Percentiles rank a stretch among this genome's conserved stretches.
phyloP scores from a whole-genome alignment of 2,329 filamentous ascomycete genomes.

The Fusarium tuaranense region DNA sequence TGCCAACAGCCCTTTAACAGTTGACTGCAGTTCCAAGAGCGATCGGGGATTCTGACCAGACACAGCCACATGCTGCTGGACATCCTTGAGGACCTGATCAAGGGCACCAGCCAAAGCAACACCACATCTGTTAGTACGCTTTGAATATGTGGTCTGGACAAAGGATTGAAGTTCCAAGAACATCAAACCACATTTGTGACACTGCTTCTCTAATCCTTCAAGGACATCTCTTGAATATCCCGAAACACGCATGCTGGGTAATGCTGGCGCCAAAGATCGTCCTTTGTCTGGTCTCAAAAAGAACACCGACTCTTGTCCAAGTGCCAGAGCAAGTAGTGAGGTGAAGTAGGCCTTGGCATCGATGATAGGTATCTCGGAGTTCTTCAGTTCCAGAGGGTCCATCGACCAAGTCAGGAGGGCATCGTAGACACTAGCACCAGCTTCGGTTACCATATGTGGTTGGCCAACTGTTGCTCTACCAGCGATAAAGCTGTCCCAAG shows the following conservation, averaged over 20 bases:
- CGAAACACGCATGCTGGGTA: slow-evolving; percentile 63
- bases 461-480: slow-evolving; percentile 49
- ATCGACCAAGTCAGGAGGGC: slow-evolving; percentile 61
- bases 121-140: slow-evolving; percentile 57
- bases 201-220: slow-evolving; percentile 59
- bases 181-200: slow-evolving; percentile 60
- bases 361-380: slow-evolving; percentile 56
- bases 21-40: slow-evolving; percentile 64
- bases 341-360: slow-evolving; percentile 62
- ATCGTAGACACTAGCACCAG: slow-evolving; percentile 74
- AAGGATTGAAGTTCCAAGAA: slow-evolving; percentile 60
- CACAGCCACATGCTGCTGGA: slow-evolving; percentile 62
- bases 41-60: slow-evolving; percentile 58
- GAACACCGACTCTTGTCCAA: slow-evolving; percentile 79
- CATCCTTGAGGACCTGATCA: slow-evolving; percentile 60
- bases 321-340: slow-evolving; percentile 73
- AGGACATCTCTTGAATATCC: slow-evolving; percentile 66
- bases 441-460: slow-evolving; percentile 75
- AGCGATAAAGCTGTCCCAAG: slow-evolving; percentile 77
- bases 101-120: slow-evolving; percentile 65
- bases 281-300: slow-evolving; percentile 70
- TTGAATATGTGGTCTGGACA: slow-evolving; percentile 59
- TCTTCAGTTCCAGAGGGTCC: slow-evolving; percentile 55
- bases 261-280: slow-evolving; percentile 62
- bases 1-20: slow-evolving; percentile 58